Conservation (phyloP, 352 stramenopile species). For the Plasmopara muralis region DNA sequence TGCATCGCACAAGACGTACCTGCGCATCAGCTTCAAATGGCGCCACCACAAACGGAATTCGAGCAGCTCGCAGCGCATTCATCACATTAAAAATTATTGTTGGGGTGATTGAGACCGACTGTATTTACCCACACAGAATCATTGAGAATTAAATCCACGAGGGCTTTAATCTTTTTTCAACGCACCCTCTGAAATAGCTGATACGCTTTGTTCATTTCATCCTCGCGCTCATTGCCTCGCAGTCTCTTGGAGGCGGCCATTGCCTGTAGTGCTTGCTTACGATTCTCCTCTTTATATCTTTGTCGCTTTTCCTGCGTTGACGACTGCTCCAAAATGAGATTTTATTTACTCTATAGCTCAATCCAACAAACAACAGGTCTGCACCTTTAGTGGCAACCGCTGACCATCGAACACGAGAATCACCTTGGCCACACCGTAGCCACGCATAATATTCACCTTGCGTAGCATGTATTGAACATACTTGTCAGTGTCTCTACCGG, state of each 20-base stretch:
- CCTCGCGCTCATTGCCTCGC: constrained; percentile 37
- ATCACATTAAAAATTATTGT: constrained; percentile 55
- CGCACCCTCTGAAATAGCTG: constrained; percentile 47
- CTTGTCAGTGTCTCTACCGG: constrained; percentile 46
- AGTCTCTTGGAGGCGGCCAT: constrained; percentile 46
- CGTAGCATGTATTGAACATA: constrained; percentile 74
- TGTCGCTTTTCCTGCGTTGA: constrained; percentile 61
- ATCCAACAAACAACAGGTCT: not conserved
- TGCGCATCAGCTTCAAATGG: constrained; percentile 72
- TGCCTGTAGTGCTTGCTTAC: constrained; percentile 36
- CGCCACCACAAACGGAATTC: constrained; percentile 56
- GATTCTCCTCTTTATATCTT: constrained; percentile 51
- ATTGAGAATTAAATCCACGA: not conserved
- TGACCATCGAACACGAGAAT: constrained; percentile 76
- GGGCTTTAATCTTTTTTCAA: not conserved
- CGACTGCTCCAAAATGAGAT: constrained; percentile 26
- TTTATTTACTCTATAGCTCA: not conserved
- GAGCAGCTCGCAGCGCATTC: constrained; percentile 34
- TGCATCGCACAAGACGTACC: constrained; percentile 8
- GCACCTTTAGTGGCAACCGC: constrained; percentile 61
- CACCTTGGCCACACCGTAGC: constrained; percentile 44
- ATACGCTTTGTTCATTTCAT: constrained; percentile 53
- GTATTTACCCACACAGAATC: not conserved
- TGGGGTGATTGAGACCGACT: constrained; percentile 64
- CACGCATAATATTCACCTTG: constrained; percentile 57